Base-by-base conservation (phyloP, 2,329 filamentous ascomycete species). In the Alternaria dauci region DNA sequence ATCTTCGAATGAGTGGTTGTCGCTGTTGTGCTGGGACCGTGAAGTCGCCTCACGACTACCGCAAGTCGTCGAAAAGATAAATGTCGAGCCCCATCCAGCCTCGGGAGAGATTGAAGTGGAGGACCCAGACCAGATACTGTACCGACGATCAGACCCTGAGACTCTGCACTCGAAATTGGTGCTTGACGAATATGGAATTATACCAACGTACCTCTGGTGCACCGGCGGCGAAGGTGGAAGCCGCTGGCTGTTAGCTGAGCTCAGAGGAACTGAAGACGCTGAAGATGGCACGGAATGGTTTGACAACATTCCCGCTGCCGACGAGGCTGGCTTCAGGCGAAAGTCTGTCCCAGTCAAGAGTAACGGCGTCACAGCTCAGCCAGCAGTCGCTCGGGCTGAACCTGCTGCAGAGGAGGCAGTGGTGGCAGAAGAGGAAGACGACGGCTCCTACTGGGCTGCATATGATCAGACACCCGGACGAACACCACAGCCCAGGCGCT, bases 391-490 rank as follows among this genome's bases (percentile, higher is more conserved):
- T 16, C 60, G 65, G 41, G 59, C 63, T 34, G 70, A 66, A 25
- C 44, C 63, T 12, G 62, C 65, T n/a, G 53, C 62, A 25, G 61
- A 70, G 9, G 66, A 38, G 23, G 30, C 46, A 50, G 20, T 30
- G 23, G 30, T 30, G 36, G 20, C 18, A 50, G 46, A 70, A 1
- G 86, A 89, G 0, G 88, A 88, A 0, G 89, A 91, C 23, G 89
- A 91, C 32, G 89, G 93, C 62, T 90, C 89, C 68, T 94, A 94
- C 77, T 94, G 91, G 91, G 89, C 91, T 88, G 89, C 87, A 32
- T 86, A 88, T 62, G 94, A 94, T 76, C 86, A 86, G 26, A 92
- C 79, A 14, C 89, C 91, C 1, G 73, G 71, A 2, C 65, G 68
- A 18, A 79, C 78, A 32, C 78, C 78, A 7, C 65, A 70, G 28